Evolutionary conservation across 208 protist genomes (phyloP), one percentile per base, ranked within the genome.

Genomic region (Leishmania martiniquensis): DNA sequence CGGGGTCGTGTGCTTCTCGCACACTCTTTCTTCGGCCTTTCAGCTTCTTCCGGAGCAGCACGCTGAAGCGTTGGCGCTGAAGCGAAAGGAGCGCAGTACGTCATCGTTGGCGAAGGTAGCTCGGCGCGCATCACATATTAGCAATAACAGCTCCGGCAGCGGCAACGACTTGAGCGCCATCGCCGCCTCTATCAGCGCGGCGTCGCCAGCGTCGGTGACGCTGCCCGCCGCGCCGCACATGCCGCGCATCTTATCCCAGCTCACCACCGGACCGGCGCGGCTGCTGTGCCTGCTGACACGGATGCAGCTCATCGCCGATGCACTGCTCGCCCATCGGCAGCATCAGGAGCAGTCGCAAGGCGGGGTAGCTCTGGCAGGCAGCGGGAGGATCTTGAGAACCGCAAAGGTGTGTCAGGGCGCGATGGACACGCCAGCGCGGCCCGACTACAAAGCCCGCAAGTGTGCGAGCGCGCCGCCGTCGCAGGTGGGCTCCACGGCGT

Each of bases 11-110:
- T 89, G 84, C 69, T 49, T 91, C 71, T 84, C 81, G 34, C 75
- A 88, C 59, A 86, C 78, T 0, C 77, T 87, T 37, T 87, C 86
- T 10, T 87, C 86, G 7, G 69, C 80, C 72, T 87, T 84, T 39
- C 75, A 68, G 51, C 67, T 90, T 60, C 66, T 84, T 13, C 80
- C 80, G 2, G 47, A 80, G 67, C 54, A 66, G 37, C 62, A 34
- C 34, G 51, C 65, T 12, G 60, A 68, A 13, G 17, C 69, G 47
- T 22, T 80, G 17, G 52, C 20, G 29, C 20, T 67, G 9, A 42
- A 74, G 52, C 51, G 15, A 2, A 7, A 4, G 3, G 10, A 49
- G 32, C 51, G 2, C 6, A 29, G 32, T 15, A 15, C 34, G 10
- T 25, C 69, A 57, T 42, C n/a, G 51, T 20, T 34, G 17, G 17